Base-by-base conservation (phyloP, 495 filamentous ascomycete genomes). In the Aspergillus sclerotioniger region DNA sequence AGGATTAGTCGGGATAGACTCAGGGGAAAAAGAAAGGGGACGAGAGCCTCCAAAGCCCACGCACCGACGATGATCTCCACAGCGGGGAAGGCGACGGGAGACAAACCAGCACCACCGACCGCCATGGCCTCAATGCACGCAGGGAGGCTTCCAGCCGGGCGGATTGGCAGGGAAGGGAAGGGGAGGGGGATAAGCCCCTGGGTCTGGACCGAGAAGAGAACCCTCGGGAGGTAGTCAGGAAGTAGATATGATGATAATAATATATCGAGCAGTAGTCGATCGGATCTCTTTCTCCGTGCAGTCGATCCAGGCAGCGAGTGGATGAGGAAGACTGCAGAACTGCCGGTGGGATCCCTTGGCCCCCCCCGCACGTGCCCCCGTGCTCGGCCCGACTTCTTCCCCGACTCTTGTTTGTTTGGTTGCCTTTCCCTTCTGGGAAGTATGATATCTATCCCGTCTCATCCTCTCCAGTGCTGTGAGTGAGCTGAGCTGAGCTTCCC, bases 361-460 rank as follows among this genome's bases (percentile, higher is more conserved):
- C 21, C 51, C 54, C 61, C 58, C 65, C 59, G 58, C 65, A 71
- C 65, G 67, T 69, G 66, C 63, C 57, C 49, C 44, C 47, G 32
- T 33, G 45, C 15, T 41, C 70, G 67, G 70, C 58, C 70, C 68
- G 70, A 73, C 68, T 67, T 35, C 53, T 53, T 25, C 25, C 25
- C 25, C 25, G 53, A 60, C 54, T 28, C 54, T 58, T 61, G 55
- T 65, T 68, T 68, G 62, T 62, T 66, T 68, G 62, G 62, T 32
- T 56, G 51, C 50, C 50, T 59, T 55, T 20, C 62, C 55, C 33
- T 53, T 61, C 46, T 61, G 9, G 63, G 56, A 60, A 62, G 41
- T 54, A 54, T 62, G 54, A 43, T 57, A 41, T 57, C 33, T 13
- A 29, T 10, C 31, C 35, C 19, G 35, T 19, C 43, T 1, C 19